phyloP scores from a whole-genome alignment of 495 filamentous ascomycete genomes.

The Lichenothelia convexa region DNA sequence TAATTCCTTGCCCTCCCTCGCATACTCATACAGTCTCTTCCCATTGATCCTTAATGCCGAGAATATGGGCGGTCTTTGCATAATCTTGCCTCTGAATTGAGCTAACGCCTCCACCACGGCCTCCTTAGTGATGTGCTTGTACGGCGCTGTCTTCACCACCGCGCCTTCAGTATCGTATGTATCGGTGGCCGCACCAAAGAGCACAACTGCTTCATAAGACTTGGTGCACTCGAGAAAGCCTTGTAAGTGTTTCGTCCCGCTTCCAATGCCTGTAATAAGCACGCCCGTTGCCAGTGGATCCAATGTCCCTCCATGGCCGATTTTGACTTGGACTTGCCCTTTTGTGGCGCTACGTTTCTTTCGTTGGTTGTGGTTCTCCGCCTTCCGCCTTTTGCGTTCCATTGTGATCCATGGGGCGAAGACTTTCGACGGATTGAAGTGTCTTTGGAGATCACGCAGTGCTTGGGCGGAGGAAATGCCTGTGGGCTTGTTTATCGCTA shows the following conservation, averaged over 20 bases:
- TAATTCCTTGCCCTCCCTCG: slow-evolving; percentile 65
- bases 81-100: slow-evolving; percentile 66
- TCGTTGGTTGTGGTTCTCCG: slow-evolving; percentile 36
- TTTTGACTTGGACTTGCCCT: slow-evolving; percentile 54
- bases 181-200: slow-evolving; percentile 88
- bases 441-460: slow-evolving; percentile 59
- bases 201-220: slow-evolving; percentile 69
- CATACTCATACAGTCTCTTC: slow-evolving; percentile 90
- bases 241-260: slow-evolving; percentile 66
- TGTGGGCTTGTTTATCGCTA: slow-evolving; percentile 84
- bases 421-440: slow-evolving; percentile 61
- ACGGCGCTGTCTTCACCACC: slow-evolving; percentile 50
- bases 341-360: slow-evolving; percentile 30
- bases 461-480: slow-evolving; percentile 72
- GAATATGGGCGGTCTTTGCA: slow-evolving; percentile 82
- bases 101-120: slow-evolving; percentile 58
- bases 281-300: slow-evolving; percentile 91
- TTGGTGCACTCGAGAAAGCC: slow-evolving; percentile 77
- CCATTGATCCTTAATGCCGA: slow-evolving; percentile 84
- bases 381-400: slow-evolving; percentile 31
- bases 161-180: slow-evolving; percentile 77
- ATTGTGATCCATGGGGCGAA: slow-evolving; percentile 56
- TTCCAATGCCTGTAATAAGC: slow-evolving; percentile 69
- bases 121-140: slow-evolving; percentile 60
- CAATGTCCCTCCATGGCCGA: slow-evolving; percentile 90